Evolutionary conservation across 306 rosid genomes (phyloP).

Genomic region (Ziziphus jujuba): DNA sequence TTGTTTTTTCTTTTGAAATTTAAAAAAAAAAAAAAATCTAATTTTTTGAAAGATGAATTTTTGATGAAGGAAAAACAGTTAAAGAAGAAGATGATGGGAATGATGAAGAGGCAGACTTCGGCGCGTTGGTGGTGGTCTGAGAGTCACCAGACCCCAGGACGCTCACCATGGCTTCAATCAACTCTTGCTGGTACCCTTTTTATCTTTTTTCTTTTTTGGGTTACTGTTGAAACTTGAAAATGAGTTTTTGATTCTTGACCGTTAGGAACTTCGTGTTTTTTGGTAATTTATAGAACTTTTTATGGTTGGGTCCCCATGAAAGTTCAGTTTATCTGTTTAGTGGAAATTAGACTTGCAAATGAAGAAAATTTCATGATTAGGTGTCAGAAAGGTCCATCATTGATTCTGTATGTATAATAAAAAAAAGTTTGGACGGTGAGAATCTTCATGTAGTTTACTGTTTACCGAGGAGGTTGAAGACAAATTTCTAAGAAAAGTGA

Average conservation of each 20-base stretch:
- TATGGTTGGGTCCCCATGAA: background rate
- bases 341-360: background rate
- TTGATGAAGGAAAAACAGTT: background rate
- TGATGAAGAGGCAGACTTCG: constrained; percentile 35
- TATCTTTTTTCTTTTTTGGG: background rate
- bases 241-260: constrained; percentile 12
- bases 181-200: constrained; percentile 59
- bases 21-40: background rate
- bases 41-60: background rate
- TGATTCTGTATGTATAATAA: background rate
- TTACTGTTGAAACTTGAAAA: background rate
- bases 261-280: background rate
- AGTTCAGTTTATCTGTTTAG: constrained; percentile 1
- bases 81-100: constrained; percentile 32
- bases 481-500: background rate
- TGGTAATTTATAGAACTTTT: background rate
- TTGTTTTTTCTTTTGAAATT: background rate
- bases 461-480: background rate
- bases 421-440: background rate
- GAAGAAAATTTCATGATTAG: background rate
- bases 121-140: constrained; percentile 75
- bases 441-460: constrained; percentile 7
- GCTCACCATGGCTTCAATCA: constrained; percentile 82
- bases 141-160: constrained; percentile 39
- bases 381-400: background rate